Base-by-base conservation (phyloP, 352 stramenopile species). In the Phytophthora vignae region DNA sequence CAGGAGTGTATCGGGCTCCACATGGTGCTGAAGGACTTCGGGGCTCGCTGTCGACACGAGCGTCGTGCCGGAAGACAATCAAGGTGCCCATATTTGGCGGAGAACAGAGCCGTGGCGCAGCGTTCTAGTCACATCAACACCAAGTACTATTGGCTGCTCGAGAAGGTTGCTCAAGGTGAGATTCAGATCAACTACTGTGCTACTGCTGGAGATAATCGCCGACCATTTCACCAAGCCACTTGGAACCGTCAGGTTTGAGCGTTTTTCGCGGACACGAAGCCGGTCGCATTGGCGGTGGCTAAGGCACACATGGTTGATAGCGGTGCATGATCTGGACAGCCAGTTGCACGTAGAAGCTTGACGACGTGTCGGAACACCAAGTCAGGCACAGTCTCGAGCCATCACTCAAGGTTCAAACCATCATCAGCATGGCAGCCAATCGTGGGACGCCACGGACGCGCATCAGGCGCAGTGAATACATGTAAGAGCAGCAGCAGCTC, bases 191-290 rank as follows among this genome's bases (percentile, higher is more conserved):
- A 42, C 7, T 57, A 65, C 21, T 58, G 48, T 9, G n/a, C 48
- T n/a, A 44, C 38, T 17, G 10, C 38, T 14, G 38, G n/a, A 17
- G 36, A 44, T 65, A 48, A 22, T 65, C 4, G 31, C 59, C 19
- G 59, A 50, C 12, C 29, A 57, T 48, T 65, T 58, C 5, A 58
- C 59, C 9, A 65, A 65, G 19, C 27, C 59, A 17, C 44, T 65
- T 21, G 59, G 59, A 5, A 38, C 36, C 6, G 25, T 19, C 46
- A 65, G 58, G 48, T 50, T 65, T 8, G 19, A 65, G 48, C 50
- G 19, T 15, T 65, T 65, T 29, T n/a, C n/a, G n/a, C n/a, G n/a
- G n/a, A 2, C 2, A 31, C 27, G 27, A 31, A 31, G 27, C 29
- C 29, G 29, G 29, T 10, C 4, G 29, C 29, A 33, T 33, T 33